phyloP scores from a whole-genome alignment of 2,329 filamentous ascomycete species.

The Aspergillus ochraceoroseus region DNA sequence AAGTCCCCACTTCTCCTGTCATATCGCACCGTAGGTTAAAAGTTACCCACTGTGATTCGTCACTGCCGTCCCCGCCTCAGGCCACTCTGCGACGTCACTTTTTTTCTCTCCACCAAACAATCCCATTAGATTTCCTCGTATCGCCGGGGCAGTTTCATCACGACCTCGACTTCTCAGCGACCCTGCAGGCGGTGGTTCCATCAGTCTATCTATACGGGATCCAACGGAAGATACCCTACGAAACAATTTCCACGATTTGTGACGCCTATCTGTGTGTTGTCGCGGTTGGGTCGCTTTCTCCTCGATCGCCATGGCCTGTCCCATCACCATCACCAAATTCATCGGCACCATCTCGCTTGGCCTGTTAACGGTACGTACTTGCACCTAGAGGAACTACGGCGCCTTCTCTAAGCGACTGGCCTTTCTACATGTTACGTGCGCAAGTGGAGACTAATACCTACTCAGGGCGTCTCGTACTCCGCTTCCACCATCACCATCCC shows the following conservation, averaged over 20 bases:
- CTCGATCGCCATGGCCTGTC: slow-evolving; percentile 61
- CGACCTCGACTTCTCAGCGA: background rate
- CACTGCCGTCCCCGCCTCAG: background rate
- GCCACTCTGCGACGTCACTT: slow-evolving; percentile 7
- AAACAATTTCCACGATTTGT: background rate
- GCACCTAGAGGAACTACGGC: no score
- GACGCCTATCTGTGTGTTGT: background rate
- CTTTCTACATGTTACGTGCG: background rate
- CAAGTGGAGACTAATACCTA: background rate
- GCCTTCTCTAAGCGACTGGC: slow-evolving; percentile 1
- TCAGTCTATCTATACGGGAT: background rate
- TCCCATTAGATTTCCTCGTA: background rate
- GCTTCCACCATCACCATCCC: slow-evolving; percentile 73
- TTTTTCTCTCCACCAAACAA: slow-evolving; percentile 1
- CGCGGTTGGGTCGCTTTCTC: background rate
- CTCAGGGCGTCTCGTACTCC: slow-evolving; percentile 81
- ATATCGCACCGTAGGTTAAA: background rate
- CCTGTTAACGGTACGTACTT: slow-evolving; percentile 72
- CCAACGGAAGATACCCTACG: background rate
- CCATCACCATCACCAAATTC: slow-evolving; percentile 79
- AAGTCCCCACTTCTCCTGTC: background rate
- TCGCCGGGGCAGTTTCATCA: background rate
- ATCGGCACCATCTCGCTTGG: slow-evolving; percentile 86
- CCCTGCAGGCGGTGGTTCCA: background rate
- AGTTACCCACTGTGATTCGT: slow-evolving; percentile 5